Evolutionary conservation across 2,329 filamentous ascomycete genomes (phyloP).

Genomic region (Exophiala dermatitidis): DNA sequence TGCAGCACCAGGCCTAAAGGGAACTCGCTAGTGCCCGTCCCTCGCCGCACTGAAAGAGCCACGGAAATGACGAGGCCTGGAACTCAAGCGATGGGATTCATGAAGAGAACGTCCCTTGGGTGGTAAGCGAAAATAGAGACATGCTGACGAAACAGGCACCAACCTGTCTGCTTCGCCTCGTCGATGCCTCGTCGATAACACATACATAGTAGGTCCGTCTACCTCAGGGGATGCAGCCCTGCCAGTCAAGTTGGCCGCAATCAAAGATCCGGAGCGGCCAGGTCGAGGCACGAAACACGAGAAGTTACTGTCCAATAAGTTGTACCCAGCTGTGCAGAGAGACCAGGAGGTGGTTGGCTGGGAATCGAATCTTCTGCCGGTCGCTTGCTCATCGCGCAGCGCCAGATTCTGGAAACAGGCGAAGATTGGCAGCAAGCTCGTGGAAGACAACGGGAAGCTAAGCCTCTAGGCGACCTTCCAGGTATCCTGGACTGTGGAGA

Average conservation of each 20-base stretch:
- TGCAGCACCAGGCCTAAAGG: background rate
- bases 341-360: conserved; percentile 6
- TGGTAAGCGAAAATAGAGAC: background rate
- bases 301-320: background rate
- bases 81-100: background rate
- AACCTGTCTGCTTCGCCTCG: too few species aligned
- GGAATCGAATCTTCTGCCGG: background rate
- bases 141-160: background rate
- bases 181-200: too few species aligned
- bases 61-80: background rate
- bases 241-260: background rate
- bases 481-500: background rate
- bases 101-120: background rate
- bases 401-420: conserved; percentile 10
- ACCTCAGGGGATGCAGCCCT: background rate
- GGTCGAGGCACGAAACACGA: background rate
- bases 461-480: background rate
- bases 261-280: background rate
- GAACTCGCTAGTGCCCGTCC: background rate
- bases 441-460: background rate
- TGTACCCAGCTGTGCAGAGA: background rate
- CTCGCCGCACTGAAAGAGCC: background rate
- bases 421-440: conserved; percentile 6
- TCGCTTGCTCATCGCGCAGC: conserved; percentile 9
- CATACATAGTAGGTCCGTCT: too few species aligned